Evolutionary conservation across 345 rosid species (phyloP), one percentile per base, ranked within the genome.

Genomic region (Euphorbia lathyris): DNA sequence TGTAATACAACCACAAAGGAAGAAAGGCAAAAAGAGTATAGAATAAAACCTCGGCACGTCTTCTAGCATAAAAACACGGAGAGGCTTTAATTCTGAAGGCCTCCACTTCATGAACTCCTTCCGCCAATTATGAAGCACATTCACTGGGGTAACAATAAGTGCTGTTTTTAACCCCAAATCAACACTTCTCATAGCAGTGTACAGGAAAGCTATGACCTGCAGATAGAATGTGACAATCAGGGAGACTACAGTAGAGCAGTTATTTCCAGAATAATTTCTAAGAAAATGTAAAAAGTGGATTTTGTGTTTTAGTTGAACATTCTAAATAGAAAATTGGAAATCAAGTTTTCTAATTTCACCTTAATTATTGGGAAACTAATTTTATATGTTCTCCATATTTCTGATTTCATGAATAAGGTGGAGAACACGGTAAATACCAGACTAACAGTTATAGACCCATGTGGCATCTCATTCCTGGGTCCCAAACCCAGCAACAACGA

Each of bases 41-140:
- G 16, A 64, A 70, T 8, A 50, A 45, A 75, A 95, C 99, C 98
- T 90, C 26, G 98, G 80, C 43, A 92, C 96, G 67, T 96, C 99
- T 81, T 92, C 99, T 75, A 96, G 75, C 99, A 96, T 96, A 83
- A 78, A 92, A 70, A 92, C 83, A 58, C 94, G 93, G 67, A 96
- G 87, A 26, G 90, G 86, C 81, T 96, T 96, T 30, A 84, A 83
- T 83, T 96, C 99, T 64, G 86, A 83, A 70, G 99, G 99, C 67
- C 71, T 88, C 99, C 99, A 96, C 84, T 96, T 96, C 77, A 75
- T 68, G 78, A 96, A 96, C 78, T 96, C 99, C 80, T 82, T 83
- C 65, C 92, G 85, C 99, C 99, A 96, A 78, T 96, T 96, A 78
- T 96, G 98, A 81, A 96, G 89, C 83, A 96, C 99, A 80, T 96